Base-by-base conservation (phyloP, 1,284 basidiomycete species). In the Ganoderma lucidum region DNA sequence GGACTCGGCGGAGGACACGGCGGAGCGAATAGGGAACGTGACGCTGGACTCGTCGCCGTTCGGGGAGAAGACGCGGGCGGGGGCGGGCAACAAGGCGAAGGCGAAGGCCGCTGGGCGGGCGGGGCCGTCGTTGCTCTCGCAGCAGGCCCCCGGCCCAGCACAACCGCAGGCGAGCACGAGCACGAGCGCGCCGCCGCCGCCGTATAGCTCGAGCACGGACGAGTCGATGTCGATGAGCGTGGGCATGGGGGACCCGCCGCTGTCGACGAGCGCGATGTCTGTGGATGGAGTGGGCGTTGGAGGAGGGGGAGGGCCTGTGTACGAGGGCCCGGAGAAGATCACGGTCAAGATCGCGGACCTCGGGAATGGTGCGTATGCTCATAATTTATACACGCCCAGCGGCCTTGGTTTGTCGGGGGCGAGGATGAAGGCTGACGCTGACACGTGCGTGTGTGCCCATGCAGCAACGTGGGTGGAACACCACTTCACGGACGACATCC, bases 321-420 rank as follows among this genome's bases (percentile, higher is more conserved):
- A 75, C 53, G 77, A 78, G 45, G 77, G 73, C 19, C 75, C 74
- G 60, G 96, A 98, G 80, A 90, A 92, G 78, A 98, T 99, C 74
- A 99, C 97, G 3, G 98, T 99, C 73, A 99, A 99, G 87, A 99
- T 99, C 79, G 97, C 97, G 42, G 98, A 99, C 85, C 83, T 99
- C 66, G 97, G 96, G 28, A 98, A 98, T 80, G 94, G 92, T 92
- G 71, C 53, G 88, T 79, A 35, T 56, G 9, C 19, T 6, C 30
- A 3, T 15, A 35, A 6, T 0, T n/a, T 39, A 32, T 14, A 2
- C 19, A n/a, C n/a, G 23, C 23, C 23, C 1, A 0, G 23, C 37
- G 63, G 48, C 23, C 23, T 23, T 23, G 6, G 23, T 14, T 41
- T 30, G 35, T 2, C 6, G 62, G 2, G 48, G 59, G 37, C 6